A percentile compares a stretch with the other conserved stretches of the same genome.
Evolutionary conservation across 2,329 filamentous ascomycete genomes (phyloP).

Genomic region (Botrytis squamosa): DNA sequence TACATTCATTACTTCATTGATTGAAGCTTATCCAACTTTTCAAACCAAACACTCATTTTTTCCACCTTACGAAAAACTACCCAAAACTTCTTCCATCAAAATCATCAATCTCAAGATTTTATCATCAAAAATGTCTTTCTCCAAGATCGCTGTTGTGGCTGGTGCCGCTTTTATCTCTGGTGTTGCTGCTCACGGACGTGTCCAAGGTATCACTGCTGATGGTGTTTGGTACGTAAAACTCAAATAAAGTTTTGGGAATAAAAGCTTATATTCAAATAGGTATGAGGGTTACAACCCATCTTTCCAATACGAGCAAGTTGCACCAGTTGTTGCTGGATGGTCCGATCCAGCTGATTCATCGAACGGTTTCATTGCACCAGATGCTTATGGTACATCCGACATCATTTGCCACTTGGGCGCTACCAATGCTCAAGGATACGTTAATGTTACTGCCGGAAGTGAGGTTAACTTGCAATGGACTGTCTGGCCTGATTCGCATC

Average conservation of each 20-base stretch:
- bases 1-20: constrained; percentile 22
- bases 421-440: constrained; percentile 43
- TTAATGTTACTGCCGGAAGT: constrained; percentile 47
- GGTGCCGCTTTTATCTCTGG: constrained; percentile 16
- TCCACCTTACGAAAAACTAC: neutral
- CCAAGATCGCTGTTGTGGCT: constrained; percentile 18
- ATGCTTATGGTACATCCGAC: constrained; percentile 43
- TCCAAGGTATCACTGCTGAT: constrained; percentile 11
- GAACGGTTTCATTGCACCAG: constrained; percentile 51
- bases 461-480: constrained; percentile 50
- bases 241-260: neutral
- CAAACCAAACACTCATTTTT: constrained; percentile 1
- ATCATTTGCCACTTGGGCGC: constrained; percentile 52
- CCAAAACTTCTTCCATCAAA: neutral
- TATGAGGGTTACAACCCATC: constrained; percentile 19
- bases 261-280: constrained; percentile 5
- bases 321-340: constrained; percentile 55
- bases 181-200: constrained; percentile 17
- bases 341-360: constrained; percentile 47
- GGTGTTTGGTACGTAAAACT: constrained; percentile 16
- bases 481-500: constrained; percentile 50
- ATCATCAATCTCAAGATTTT: neutral
- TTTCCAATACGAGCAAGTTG: constrained; percentile 21
- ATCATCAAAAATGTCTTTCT: constrained; percentile 21
- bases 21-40: constrained; percentile 13